phyloP scores from a whole-genome alignment of 2,329 filamentous ascomycete species.

The Fusarium albosuccineum region DNA sequence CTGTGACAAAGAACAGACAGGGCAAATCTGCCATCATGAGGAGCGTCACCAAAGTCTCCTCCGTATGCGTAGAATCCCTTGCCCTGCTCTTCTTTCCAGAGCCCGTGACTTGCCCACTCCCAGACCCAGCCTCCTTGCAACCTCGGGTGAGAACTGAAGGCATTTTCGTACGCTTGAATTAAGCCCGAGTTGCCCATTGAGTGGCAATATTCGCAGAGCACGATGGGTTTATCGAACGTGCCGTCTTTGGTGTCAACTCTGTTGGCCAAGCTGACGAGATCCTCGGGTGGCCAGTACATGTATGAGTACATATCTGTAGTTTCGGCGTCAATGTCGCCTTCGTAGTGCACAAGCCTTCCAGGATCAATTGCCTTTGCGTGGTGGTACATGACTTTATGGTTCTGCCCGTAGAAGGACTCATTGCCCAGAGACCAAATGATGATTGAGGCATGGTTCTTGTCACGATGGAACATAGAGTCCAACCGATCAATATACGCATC shows the following conservation, averaged over 20 bases:
- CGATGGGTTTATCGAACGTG: conserved; percentile 62
- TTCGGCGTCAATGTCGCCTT: conserved; percentile 69
- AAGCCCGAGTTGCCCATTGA: conserved; percentile 73
- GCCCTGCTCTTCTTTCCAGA: too few relatives aligned
- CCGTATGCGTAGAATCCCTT: too few relatives aligned
- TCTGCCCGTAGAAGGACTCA: conserved; percentile 76
- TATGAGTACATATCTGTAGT: conserved; percentile 73
- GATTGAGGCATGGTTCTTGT: conserved; percentile 76
- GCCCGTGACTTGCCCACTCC: too few relatives aligned
- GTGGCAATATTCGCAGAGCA: conserved; percentile 67
- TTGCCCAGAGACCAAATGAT: conserved; percentile 80
- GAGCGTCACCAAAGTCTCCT: too few relatives aligned
- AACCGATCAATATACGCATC: conserved; percentile 70
- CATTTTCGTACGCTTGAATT: too few relatives aligned
- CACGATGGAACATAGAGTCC: conserved; percentile 71
- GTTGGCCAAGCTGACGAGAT: conserved; percentile 37
- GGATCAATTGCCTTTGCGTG: conserved; percentile 68
- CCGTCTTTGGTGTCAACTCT: background rate
- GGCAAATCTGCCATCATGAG: too few relatives aligned
- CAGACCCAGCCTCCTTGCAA: too few relatives aligned
- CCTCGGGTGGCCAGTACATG: conserved; percentile 70
- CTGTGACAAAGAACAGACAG: too few relatives aligned
- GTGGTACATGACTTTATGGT: conserved; percentile 75
- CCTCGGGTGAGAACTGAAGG: too few relatives aligned
- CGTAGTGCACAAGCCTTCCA: conserved; percentile 71